Evolutionary conservation across 257 asterid genomes (phyloP).

Genomic region (Coffea eugenioides): DNA sequence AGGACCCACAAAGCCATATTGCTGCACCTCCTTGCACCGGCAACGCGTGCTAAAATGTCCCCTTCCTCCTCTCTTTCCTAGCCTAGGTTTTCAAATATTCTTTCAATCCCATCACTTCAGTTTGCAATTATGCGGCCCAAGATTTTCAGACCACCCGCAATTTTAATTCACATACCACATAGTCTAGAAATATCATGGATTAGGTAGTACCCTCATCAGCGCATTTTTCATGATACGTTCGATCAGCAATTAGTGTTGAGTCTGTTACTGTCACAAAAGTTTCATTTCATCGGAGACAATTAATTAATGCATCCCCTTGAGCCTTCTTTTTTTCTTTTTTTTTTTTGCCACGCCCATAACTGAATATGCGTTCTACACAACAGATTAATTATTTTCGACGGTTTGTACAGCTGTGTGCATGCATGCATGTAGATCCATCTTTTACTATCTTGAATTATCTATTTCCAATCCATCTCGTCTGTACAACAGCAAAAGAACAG

Average conservation of each 20-base stretch:
- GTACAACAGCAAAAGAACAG: slow-evolving; percentile 10
- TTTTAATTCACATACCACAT: background rate
- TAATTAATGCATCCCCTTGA: no score
- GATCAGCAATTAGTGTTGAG: no score
- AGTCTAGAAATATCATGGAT: no score
- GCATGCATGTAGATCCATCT: slow-evolving; percentile 6
- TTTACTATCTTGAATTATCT: slow-evolving; percentile 22
- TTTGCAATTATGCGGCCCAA: background rate
- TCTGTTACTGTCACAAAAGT: no score
- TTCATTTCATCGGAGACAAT: no score
- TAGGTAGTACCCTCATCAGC: background rate
- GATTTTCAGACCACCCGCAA: background rate
- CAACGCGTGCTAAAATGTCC: slow-evolving; percentile 73
- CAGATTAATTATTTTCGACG: background rate
- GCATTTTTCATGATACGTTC: background rate
- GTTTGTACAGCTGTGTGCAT: background rate
- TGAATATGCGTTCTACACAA: background rate
- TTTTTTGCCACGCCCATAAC: no score
- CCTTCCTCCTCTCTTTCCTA: slow-evolving; percentile 27
- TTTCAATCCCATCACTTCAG: slow-evolving; percentile 15
- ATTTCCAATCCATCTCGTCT: background rate
- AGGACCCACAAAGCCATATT: slow-evolving; percentile 46
- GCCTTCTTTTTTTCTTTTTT: no score
- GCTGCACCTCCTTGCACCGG: slow-evolving; percentile 57
- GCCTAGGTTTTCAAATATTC: slow-evolving; percentile 7